Evolutionary conservation across 225 moss, liverwort and hornwort species (phyloP).

Genomic region (Marchantia paleacea): DNA sequence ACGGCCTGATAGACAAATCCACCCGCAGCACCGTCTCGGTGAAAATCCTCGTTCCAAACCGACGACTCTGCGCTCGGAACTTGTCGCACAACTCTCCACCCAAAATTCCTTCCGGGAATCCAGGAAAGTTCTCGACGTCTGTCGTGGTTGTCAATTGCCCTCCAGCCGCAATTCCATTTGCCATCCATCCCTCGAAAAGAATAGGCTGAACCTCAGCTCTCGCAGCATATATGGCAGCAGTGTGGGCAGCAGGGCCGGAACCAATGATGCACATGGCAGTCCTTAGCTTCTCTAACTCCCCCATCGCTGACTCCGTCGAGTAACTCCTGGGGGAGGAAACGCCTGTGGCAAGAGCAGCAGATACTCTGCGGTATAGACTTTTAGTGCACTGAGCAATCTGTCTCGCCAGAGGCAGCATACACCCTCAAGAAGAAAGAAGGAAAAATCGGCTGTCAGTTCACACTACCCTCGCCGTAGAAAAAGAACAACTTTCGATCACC

Average conservation of each 20-base stretch:
- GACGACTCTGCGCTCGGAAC: slow-evolving; percentile 71
- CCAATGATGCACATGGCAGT: slow-evolving; percentile 81
- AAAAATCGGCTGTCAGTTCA: not conserved
- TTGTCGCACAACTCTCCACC: slow-evolving; percentile 66
- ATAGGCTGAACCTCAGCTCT: slow-evolving; percentile 82
- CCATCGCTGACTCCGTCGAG: slow-evolving; percentile 27
- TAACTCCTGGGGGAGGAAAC: slow-evolving; percentile 2
- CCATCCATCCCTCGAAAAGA: slow-evolving; percentile 86
- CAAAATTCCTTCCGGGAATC: slow-evolving; percentile 82
- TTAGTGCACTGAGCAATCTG: slow-evolving; percentile 14
- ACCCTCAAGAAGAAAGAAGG: not conserved
- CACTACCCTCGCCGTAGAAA: not conserved
- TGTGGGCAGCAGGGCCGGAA: slow-evolving; percentile 94
- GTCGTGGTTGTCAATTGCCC: slow-evolving; percentile 94
- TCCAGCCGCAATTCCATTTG: slow-evolving; percentile 89
- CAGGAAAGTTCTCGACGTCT: slow-evolving; percentile 97
- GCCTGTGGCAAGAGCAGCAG: slow-evolving; percentile 5
- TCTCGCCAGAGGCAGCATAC: slow-evolving; percentile 25
- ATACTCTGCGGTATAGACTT: slow-evolving; percentile 19
- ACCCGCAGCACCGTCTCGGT: slow-evolving; percentile 80
- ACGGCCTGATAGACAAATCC: slow-evolving; percentile 68
- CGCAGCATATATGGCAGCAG: slow-evolving; percentile 86
- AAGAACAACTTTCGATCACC: too few species aligned
- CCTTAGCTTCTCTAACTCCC: slow-evolving; percentile 55
- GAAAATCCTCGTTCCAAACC: slow-evolving; percentile 74